Evolutionary conservation across 2,329 filamentous ascomycete species (phyloP).

Genomic region (Phaeosphaeria sp.): DNA sequence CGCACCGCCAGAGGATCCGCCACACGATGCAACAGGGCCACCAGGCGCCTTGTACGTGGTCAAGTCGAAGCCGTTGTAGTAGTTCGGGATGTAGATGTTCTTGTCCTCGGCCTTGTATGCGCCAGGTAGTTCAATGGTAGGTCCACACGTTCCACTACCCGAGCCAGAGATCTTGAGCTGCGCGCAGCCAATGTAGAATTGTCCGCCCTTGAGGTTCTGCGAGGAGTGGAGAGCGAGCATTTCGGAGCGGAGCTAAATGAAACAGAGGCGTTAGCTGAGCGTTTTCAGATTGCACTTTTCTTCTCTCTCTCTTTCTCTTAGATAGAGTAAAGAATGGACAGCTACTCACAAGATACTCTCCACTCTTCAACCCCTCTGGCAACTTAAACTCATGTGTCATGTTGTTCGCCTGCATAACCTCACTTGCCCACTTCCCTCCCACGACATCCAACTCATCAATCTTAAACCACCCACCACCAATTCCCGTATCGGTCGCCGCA

Average conservation of each 20-base stretch:
- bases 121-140: conserved; percentile 51
- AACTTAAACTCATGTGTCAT: conserved; percentile 47
- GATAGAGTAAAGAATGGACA: too few relatives aligned
- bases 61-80: conserved; percentile 44
- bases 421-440: conserved; percentile 41
- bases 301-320: too few relatives aligned
- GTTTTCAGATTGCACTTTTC: too few relatives aligned
- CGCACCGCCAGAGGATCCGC: conserved; percentile 26
- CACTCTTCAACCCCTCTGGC: conserved; percentile 48
- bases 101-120: conserved; percentile 40
- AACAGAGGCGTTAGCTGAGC: too few relatives aligned
- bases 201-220: conserved; percentile 42
- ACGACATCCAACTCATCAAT: conserved; percentile 41
- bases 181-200: conserved; percentile 54
- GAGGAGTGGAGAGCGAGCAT: conserved; percentile 47
- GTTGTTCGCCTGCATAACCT: conserved; percentile 47
- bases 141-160: conserved; percentile 44
- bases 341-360: conserved; percentile 40
- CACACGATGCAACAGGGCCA: conserved; percentile 35
- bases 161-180: conserved; percentile 54
- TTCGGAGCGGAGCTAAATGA: conserved; percentile 4
- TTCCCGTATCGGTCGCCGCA: conserved; percentile 42
- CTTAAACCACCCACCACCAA: conserved; percentile 47
- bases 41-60: conserved; percentile 39
- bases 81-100: conserved; percentile 46